Evolutionary conservation across 2,329 filamentous ascomycete genomes (phyloP), one percentile per base, ranked within the genome.

Genomic region (Microcyclospora pomicola): DNA sequence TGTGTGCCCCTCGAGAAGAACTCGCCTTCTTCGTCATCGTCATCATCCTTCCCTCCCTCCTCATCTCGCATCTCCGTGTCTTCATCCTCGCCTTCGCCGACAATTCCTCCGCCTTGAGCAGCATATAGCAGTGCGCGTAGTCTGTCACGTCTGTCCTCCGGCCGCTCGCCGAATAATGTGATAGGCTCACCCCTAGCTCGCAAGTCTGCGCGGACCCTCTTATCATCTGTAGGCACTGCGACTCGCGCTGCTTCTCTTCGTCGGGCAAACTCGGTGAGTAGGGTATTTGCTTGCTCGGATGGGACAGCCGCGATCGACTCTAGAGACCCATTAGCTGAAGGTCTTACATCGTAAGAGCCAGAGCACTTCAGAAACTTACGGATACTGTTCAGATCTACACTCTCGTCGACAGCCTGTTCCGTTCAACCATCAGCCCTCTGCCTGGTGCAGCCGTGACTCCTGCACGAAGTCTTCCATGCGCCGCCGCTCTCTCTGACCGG

Each of bases 221-320:
- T 78, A 66, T 98, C 91, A 58, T 95, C 87, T 38, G 92, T 98
- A 1, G 88, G 91, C 3, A 98, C 91, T 10, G 82, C 80, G 50
- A 96, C 83, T 9, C 82, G 81, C 13, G 86, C 86, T 9, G 86
- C 87, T 54, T 85, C 75, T 53, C 86, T 77, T 62, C 94, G 95
- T 44, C 88, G 82, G 53, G 86, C 82, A 60, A 98, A 91, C 58
- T 96, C 87, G 27, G 75, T 80, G 14, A 92, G 67, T 38, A 95
- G 78, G 11, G 83, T 84, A 2, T 84, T 87, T 2, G 85, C 85
- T 58, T 84, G 85, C 56, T 91, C 82, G 4, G 82, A 74, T 6
- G 80, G 74, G 33, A 80, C 77, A 34, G 82, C 82, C 14, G 73
- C 70, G 2, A 68, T 63, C 27, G 75, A 67, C 27, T 75, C 67